Base-by-base conservation (phyloP, 2,329 filamentous ascomycete genomes). In the Plectosphaerella sp. region DNA sequence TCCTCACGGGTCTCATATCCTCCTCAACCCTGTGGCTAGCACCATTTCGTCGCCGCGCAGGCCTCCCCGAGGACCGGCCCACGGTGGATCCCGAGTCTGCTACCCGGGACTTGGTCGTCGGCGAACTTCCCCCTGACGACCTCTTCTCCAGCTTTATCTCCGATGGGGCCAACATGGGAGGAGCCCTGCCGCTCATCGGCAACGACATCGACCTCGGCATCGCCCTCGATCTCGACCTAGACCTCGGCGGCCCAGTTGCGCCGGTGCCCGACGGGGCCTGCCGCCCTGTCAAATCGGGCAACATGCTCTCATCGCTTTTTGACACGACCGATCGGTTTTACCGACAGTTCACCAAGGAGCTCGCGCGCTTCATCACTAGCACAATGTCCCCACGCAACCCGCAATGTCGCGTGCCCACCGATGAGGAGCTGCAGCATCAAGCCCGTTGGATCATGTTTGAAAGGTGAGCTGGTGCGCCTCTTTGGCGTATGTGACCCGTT, bases 401-500 rank as follows among this genome's bases (percentile, higher is more conserved):
- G 2, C 59, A 58, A 46, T 62, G 49, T 10, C 60, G 62, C 3
- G 49, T 67, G 0, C 68, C 68, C 0, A 70, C 65, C 0, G 68
- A 72, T 22, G 62, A 64, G 8, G 67, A 72, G 28, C 52, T 72
- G 1, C 58, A 67, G 20, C 55, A 59, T 7, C 64, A 71, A 52
- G 68, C 67, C 2, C 60, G 64, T 1, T 63, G 61, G 50, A 68
- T 71, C 28, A 50, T 64, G 28, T 62, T 58, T 5, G 64, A 65
- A 15, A 62, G 62, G 62, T 64, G 24, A 57, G 63, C 18, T 9
- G 10, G 10, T n/a, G 15, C 37, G 3, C 37, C 5, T n/a, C 15
- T 41, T 4, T 5, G 12, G 16, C 14, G 25, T 6, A 9, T n/a
- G 12, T n/a, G 12, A n/a, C 4, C 12, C 2, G 8, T 15, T 6